Percentiles rank a stretch among this genome's conserved stretches.
These are phyloP conservation scores for Neobulgaria alba DNA, from an alignment of 2,329 filamentous ascomycete genomes.

Conservation along the genomic window DNA sequence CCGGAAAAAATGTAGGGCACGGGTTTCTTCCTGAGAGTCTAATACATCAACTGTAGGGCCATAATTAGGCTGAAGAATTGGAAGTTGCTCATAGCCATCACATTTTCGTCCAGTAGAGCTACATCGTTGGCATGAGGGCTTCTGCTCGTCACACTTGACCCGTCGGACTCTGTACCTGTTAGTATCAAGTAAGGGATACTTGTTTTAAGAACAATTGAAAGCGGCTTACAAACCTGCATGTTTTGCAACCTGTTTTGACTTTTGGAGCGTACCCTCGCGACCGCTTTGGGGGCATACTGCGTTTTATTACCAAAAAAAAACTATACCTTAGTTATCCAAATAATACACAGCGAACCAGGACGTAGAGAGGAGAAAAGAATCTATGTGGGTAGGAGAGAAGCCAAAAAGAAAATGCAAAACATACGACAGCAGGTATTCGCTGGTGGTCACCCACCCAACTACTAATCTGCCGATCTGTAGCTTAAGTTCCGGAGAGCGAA, in stretches of 20 bases:
- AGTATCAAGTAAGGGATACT: neutral
- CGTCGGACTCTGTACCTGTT: slow-evolving; percentile 20
- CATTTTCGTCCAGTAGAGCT: slow-evolving; percentile 25
- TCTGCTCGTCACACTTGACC: slow-evolving; percentile 29
- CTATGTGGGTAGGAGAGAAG: no score
- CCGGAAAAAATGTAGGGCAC: slow-evolving; percentile 16
- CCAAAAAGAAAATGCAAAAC: no score
- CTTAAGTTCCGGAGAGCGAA: no score
- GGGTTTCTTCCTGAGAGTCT: slow-evolving; percentile 11
- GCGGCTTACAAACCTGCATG: slow-evolving; percentile 27
- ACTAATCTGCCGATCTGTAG: no score
- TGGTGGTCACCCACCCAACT: no score
- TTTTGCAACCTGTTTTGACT: slow-evolving; percentile 27
- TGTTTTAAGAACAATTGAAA: neutral
- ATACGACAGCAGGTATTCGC: no score
- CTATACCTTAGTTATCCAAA: no score
- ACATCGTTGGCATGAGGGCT: slow-evolving; percentile 25
- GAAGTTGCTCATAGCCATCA: slow-evolving; percentile 22
- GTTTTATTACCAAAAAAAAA: no score
- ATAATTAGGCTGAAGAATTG: neutral
- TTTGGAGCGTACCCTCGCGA: slow-evolving; percentile 12
- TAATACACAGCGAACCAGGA: no score
- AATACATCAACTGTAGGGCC: slow-evolving; percentile 5
- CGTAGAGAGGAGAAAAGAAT: no score
- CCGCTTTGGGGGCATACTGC: neutral